Evolutionary conservation across 1,139 yeast species (phyloP).

Genomic region (Candida albicans): DNA sequence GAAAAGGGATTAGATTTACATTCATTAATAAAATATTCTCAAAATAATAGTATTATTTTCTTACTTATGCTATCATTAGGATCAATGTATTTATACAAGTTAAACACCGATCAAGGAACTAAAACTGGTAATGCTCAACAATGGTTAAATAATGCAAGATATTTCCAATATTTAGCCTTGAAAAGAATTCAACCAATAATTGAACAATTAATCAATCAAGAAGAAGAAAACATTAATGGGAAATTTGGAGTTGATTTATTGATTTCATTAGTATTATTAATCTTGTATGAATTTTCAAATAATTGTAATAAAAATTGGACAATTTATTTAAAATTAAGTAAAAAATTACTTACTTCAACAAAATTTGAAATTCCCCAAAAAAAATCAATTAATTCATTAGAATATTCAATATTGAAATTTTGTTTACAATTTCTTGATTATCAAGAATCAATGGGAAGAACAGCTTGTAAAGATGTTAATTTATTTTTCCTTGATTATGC

Average conservation of each 20-base stretch:
- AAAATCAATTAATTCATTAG: slow-evolving; percentile 13
- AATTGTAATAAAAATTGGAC: slow-evolving; percentile 30
- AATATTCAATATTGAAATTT: slow-evolving; percentile 23
- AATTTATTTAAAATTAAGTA: slow-evolving; percentile 23
- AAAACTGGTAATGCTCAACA: slow-evolving; percentile 12
- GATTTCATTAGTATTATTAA: slow-evolving; percentile 25
- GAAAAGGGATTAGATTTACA: slow-evolving; percentile 27
- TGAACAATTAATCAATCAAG: slow-evolving; percentile 9
- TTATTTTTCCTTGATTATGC: slow-evolving; percentile 22
- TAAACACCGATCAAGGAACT: too few species aligned
- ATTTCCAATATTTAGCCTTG: slow-evolving; percentile 22
- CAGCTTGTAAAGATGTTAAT: slow-evolving; percentile 32
- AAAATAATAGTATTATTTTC: slow-evolving; percentile 23
- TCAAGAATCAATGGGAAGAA: slow-evolving; percentile 35
- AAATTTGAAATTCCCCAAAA: slow-evolving; percentile 18
- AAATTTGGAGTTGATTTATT: slow-evolving; percentile 18
- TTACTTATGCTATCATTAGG: slow-evolving; percentile 28
- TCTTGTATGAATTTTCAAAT: slow-evolving; percentile 30
- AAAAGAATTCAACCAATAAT: slow-evolving; percentile 13
- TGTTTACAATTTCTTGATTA: slow-evolving; percentile 30
- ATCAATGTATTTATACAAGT: slow-evolving; percentile 25
- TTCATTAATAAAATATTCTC: slow-evolving; percentile 26
- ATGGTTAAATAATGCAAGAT: slow-evolving; percentile 21
- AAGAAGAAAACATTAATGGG: slow-evolving; percentile 1
- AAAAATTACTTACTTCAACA: slow-evolving; percentile 19